Evolutionary conservation across 2,329 filamentous ascomycete genomes (phyloP).

Genomic region (Neofusicoccum sp.): DNA sequence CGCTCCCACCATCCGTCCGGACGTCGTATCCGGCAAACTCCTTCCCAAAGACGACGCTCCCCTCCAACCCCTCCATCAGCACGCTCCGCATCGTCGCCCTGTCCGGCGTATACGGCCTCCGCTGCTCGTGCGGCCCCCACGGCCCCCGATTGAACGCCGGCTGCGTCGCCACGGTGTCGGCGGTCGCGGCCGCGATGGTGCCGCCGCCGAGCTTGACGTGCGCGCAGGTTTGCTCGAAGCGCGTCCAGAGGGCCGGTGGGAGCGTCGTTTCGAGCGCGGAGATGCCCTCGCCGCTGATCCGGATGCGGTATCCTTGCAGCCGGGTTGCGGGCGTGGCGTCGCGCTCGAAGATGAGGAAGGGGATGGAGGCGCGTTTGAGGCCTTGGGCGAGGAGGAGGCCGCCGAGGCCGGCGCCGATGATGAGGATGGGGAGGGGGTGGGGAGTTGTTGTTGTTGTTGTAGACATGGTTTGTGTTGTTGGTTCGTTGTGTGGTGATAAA

Average conservation of each 20-base stretch:
- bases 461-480: neutral
- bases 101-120: slow-evolving; percentile 5
- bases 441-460: neutral
- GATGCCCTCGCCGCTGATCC: slow-evolving; percentile 26
- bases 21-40: neutral
- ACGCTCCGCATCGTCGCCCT: neutral
- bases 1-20: no score
- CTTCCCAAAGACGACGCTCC: neutral
- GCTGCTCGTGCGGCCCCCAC: neutral
- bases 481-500: neutral
- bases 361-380: slow-evolving; percentile 30
- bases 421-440: slow-evolving; percentile 38
- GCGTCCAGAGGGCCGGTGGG: neutral
- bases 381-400: slow-evolving; percentile 33
- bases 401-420: slow-evolving; percentile 33
- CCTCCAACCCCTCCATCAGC: neutral
- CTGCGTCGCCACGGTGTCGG: neutral
- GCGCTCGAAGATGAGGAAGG: slow-evolving; percentile 37
- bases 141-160: neutral
- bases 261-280: neutral
- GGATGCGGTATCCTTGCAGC: slow-evolving; percentile 62
- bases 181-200: neutral
- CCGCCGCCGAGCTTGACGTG: neutral
- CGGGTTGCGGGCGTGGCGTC: slow-evolving; percentile 54
- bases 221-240: slow-evolving; percentile 1